phyloP scores from a whole-genome alignment of 106 monocot genomes.

The Gastrodia elata region DNA sequence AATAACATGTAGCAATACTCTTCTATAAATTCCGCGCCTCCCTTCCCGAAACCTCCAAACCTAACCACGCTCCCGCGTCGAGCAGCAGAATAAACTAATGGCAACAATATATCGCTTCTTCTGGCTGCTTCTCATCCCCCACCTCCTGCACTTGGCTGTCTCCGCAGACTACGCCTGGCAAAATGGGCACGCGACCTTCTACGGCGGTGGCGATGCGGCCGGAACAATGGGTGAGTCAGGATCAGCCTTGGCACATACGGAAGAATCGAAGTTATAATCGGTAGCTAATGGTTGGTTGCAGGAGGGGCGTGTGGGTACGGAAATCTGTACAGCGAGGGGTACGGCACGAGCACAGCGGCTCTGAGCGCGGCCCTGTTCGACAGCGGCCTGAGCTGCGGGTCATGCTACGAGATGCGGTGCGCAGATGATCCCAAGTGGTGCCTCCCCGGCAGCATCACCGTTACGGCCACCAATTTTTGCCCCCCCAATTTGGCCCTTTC shows the following conservation, averaged over 20 bases:
- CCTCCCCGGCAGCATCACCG: slow-evolving; percentile 29
- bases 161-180: slow-evolving; percentile 14
- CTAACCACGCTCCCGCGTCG: neutral
- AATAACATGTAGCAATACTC: too few relatives aligned
- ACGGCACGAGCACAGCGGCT: slow-evolving; percentile 43
- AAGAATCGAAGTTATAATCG: neutral
- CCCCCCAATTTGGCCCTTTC: slow-evolving; percentile 39
- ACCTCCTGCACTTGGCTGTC: neutral
- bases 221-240: slow-evolving; percentile 44
- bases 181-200: slow-evolving; percentile 42
- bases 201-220: slow-evolving; percentile 38
- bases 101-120: slow-evolving; percentile 8
- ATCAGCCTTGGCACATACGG: neutral
- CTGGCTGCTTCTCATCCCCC: neutral
- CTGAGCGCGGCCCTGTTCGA: slow-evolving; percentile 41
- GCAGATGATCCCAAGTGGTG: slow-evolving; percentile 34
- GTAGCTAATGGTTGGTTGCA: neutral
- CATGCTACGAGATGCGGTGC: slow-evolving; percentile 46
- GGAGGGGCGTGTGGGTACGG: slow-evolving; percentile 43
- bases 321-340: slow-evolving; percentile 41
- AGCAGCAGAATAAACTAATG: neutral
- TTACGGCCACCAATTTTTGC: slow-evolving; percentile 53
- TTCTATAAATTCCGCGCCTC: neutral
- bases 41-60: neutral
- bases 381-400: slow-evolving; percentile 35